A percentile compares a stretch with the other conserved stretches of the same genome.
These are phyloP conservation scores for Aspergillus sergii DNA, from an alignment of 2,329 filamentous ascomycete species.

Conservation along the genomic window DNA sequence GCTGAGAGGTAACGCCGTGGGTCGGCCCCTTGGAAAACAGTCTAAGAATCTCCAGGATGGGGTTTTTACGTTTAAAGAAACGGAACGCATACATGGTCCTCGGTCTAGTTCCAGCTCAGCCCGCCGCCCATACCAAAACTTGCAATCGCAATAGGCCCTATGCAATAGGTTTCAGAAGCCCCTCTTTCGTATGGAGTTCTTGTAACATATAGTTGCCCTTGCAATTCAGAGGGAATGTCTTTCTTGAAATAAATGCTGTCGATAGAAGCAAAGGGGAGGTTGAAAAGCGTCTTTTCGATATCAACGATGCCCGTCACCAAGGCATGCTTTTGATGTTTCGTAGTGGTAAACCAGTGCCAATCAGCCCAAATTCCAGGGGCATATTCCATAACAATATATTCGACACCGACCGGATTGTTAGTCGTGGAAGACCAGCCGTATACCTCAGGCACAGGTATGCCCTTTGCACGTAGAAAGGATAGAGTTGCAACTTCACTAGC, in stretches of 20 bases:
- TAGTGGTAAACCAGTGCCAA: constrained; percentile 24
- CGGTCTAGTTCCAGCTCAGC: too few relatives aligned
- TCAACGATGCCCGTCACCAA: constrained; percentile 23
- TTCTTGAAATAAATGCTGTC: constrained; percentile 26
- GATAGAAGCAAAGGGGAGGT: constrained; percentile 18
- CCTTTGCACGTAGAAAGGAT: constrained; percentile 25
- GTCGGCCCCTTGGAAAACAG: too few relatives aligned
- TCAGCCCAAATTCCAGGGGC: constrained; percentile 21
- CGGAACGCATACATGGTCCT: too few relatives aligned
- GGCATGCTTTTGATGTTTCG: constrained; percentile 17
- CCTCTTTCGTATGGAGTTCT: constrained; percentile 10
- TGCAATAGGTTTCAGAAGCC: constrained; percentile 23
- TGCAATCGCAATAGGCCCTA: too few relatives aligned
- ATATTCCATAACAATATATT: constrained; percentile 31
- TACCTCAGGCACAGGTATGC: constrained; percentile 23
- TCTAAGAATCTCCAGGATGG: too few relatives aligned
- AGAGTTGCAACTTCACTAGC: constrained; percentile 30
- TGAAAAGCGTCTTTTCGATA: constrained; percentile 25
- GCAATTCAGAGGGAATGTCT: constrained; percentile 14
- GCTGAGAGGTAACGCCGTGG: too few relatives aligned
- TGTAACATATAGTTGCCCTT: constrained; percentile 19
- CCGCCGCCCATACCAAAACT: too few relatives aligned
- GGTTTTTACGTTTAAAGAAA: too few relatives aligned
- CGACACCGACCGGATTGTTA: constrained; percentile 27
- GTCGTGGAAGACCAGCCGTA: constrained; percentile 24